Conservation (phyloP, 2,329 filamentous ascomycete species). For the Lasiodiplodia sp. region DNA sequence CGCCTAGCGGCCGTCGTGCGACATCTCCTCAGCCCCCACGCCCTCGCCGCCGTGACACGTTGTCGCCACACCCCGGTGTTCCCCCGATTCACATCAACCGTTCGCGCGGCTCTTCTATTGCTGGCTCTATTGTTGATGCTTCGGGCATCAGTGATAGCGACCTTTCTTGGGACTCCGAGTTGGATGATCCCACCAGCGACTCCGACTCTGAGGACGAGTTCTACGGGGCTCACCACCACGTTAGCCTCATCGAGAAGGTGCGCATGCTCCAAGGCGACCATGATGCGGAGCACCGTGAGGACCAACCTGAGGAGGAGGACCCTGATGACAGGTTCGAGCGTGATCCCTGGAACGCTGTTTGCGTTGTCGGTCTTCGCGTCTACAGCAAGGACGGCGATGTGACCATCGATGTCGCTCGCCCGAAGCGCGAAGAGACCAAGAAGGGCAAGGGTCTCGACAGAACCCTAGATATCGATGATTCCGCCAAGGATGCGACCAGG, state of each 20-base stretch:
- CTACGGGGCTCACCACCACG: background rate
- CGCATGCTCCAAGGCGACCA: slow-evolving; percentile 7
- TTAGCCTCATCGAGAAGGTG: slow-evolving; percentile 13
- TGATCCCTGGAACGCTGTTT: slow-evolving; percentile 68
- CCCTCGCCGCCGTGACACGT: slow-evolving; percentile 45
- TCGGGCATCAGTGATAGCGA: slow-evolving; percentile 42
- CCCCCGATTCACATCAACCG: slow-evolving; percentile 45
- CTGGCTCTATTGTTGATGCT: slow-evolving; percentile 38
- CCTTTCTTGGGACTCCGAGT: slow-evolving; percentile 50
- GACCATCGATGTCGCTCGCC: slow-evolving; percentile 54
- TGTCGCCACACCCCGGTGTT: slow-evolving; percentile 46
- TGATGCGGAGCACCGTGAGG: background rate
- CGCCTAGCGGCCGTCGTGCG: slow-evolving; percentile 38
- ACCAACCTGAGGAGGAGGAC: slow-evolving; percentile 34
- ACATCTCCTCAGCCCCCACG: slow-evolving; percentile 36
- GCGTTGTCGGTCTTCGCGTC: slow-evolving; percentile 65
- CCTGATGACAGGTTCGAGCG: slow-evolving; percentile 54
- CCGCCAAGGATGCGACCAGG: slow-evolving; percentile 48
- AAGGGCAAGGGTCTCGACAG: slow-evolving; percentile 35
- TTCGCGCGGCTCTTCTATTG: slow-evolving; percentile 31
- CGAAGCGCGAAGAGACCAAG: slow-evolving; percentile 37
- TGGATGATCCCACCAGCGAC: slow-evolving; percentile 45
- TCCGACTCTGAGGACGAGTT: slow-evolving; percentile 26
- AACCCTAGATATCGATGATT: slow-evolving; percentile 49
- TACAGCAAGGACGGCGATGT: slow-evolving; percentile 62